phyloP scores from a whole-genome alignment of 1,284 basidiomycete species.

The Puccinia sorghi region DNA sequence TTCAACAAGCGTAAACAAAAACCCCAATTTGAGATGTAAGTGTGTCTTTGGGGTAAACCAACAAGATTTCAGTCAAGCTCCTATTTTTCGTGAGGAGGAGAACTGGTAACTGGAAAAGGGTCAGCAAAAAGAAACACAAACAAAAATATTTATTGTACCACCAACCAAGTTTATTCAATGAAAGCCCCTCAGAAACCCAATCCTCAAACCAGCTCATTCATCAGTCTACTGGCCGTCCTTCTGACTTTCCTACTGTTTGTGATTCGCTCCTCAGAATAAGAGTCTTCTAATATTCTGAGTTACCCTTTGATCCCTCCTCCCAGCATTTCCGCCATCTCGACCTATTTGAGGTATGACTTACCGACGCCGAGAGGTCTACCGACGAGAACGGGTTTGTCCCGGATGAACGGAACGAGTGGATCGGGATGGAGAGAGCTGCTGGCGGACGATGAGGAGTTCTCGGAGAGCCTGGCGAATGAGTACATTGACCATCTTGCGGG shows the following conservation, averaged over 20 bases:
- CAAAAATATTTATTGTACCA: not conserved
- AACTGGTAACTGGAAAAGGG: too few species aligned
- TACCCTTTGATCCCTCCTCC: not conserved
- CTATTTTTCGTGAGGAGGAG: too few species aligned
- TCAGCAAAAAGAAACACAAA: too few species aligned
- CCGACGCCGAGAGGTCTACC: constrained; percentile 31
- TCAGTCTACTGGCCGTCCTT: constrained; percentile 7
- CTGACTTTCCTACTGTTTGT: constrained; percentile 11
- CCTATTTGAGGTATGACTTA: constrained; percentile 33
- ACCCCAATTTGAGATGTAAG: too few species aligned
- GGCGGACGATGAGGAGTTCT: constrained; percentile 19
- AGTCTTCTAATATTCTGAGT: not conserved
- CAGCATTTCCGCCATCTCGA: constrained; percentile 35
- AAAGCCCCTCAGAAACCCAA: not conserved
- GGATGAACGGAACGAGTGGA: not conserved
- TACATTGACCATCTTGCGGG: constrained; percentile 61
- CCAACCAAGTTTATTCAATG: not conserved
- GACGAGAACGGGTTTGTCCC: not conserved
- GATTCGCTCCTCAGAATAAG: not conserved
- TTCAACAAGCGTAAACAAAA: too few species aligned
- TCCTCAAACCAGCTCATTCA: not conserved
- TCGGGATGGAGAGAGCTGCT: not conserved
- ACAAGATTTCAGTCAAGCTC: too few species aligned
- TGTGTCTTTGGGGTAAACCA: too few species aligned
- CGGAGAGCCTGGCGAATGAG: constrained; percentile 50